Conservation (phyloP, 805 yeast species). For the Nakazawaea ernobii region DNA sequence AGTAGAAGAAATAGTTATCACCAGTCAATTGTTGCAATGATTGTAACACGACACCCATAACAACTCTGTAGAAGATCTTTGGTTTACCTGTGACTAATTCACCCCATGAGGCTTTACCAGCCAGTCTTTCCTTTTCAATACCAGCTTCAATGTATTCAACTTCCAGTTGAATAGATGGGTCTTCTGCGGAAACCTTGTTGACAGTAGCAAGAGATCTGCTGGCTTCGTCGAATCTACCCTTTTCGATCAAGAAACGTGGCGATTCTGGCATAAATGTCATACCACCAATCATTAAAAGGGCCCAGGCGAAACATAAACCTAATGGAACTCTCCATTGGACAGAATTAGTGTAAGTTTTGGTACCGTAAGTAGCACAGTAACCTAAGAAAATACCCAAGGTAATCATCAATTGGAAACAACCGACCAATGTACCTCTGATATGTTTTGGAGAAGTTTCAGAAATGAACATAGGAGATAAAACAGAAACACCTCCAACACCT, state of each 20-base stretch:
- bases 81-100: constrained; percentile 63
- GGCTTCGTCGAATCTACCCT: constrained; percentile 46
- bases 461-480: constrained; percentile 52
- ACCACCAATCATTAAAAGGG: constrained; percentile 41
- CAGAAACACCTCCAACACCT: constrained; percentile 51
- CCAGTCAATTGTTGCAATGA: constrained; percentile 59
- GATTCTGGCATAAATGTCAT: constrained; percentile 65
- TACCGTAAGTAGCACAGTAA: constrained; percentile 61
- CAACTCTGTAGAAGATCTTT: constrained; percentile 47
- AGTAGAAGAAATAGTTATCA: constrained; percentile 61
- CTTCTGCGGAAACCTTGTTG: constrained; percentile 49
- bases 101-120: constrained; percentile 62
- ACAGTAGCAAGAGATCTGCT: constrained; percentile 47
- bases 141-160: constrained; percentile 51
- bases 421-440: constrained; percentile 66
- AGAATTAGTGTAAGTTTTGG: constrained; percentile 44
- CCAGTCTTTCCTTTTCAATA: constrained; percentile 53
- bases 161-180: constrained; percentile 49
- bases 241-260: constrained; percentile 56
- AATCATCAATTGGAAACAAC: constrained; percentile 64
- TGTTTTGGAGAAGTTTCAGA: constrained; percentile 67
- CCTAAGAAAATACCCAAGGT: constrained; percentile 70
- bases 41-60: constrained; percentile 57
- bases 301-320: constrained; percentile 46
- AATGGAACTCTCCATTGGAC: constrained; percentile 68